A percentile compares a stretch with the other conserved stretches of the same genome.
phyloP scores from a whole-genome alignment of 2,329 filamentous ascomycete species.

The Trichophyton simii region DNA sequence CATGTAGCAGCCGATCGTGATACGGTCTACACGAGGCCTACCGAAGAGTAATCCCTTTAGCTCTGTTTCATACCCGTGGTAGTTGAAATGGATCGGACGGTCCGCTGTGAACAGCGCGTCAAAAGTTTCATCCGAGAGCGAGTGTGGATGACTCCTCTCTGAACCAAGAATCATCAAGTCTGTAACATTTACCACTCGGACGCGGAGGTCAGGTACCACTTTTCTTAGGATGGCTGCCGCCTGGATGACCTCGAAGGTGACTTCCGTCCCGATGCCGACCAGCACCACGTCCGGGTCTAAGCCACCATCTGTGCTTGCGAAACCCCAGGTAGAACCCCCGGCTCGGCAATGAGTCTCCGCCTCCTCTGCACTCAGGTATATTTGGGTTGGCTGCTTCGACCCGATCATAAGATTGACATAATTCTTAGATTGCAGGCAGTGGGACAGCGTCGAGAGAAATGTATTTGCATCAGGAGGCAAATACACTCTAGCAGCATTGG shows the following conservation, averaged over 20 bases:
- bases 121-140: slow-evolving; percentile 42
- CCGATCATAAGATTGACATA: slow-evolving; percentile 58
- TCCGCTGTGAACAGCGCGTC: slow-evolving; percentile 46
- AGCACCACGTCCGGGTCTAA: slow-evolving; percentile 50
- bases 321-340: slow-evolving; percentile 50
- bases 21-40: slow-evolving; percentile 38
- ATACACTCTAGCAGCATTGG: slow-evolving; percentile 49
- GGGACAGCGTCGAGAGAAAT: slow-evolving; percentile 51
- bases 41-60: slow-evolving; percentile 51
- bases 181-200: slow-evolving; percentile 53
- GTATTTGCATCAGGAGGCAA: slow-evolving; percentile 56
- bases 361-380: slow-evolving; percentile 48
- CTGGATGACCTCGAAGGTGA: slow-evolving; percentile 53
- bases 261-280: slow-evolving; percentile 52
- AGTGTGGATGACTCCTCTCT: slow-evolving; percentile 47
- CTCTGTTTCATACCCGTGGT: slow-evolving; percentile 52
- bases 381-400: slow-evolving; percentile 52
- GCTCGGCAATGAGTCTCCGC: slow-evolving; percentile 48
- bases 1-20: slow-evolving; percentile 47
- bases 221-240: slow-evolving; percentile 45
- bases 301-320: slow-evolving; percentile 46
- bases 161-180: slow-evolving; percentile 52
- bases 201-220: slow-evolving; percentile 40
- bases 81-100: slow-evolving; percentile 50
- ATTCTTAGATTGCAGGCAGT: slow-evolving; percentile 50